Conservation (phyloP, 768 basidiomycete species). For the Dictyophora rubrovolvata region DNA sequence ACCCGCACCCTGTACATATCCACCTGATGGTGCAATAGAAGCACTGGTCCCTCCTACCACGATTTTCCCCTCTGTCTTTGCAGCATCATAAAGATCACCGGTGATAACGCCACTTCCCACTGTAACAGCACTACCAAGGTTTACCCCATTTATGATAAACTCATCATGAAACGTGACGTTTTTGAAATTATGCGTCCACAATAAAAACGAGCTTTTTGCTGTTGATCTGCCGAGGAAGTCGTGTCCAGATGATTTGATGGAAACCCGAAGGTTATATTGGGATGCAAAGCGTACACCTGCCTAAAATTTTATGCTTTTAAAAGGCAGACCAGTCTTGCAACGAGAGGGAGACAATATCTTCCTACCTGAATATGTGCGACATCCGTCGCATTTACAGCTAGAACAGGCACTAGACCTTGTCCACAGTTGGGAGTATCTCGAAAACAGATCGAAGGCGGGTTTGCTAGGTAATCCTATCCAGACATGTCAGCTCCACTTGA, state of each 20-base stretch:
- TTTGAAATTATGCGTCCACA: conserved; percentile 31
- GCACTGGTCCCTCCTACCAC: conserved; percentile 17
- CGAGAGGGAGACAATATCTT: no score
- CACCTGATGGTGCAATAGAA: conserved; percentile 22
- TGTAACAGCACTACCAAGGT: conserved; percentile 20
- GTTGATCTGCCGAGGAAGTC: conserved; percentile 36
- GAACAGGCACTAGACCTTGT: conserved; percentile 18
- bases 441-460: neutral
- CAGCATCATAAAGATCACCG: conserved; percentile 14
- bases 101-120: conserved; percentile 20
- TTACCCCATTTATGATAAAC: conserved; percentile 10
- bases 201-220: conserved; percentile 27
- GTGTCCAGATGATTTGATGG: conserved; percentile 25
- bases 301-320: conserved; percentile 10
- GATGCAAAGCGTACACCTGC: conserved; percentile 21
- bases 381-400: conserved; percentile 21
- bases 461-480: neutral
- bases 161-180: conserved; percentile 21
- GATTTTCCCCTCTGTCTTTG: conserved; percentile 16
- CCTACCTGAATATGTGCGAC: conserved; percentile 21
- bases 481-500: no score
- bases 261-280: conserved; percentile 22
- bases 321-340: neutral
- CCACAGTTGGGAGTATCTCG: neutral
- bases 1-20: conserved; percentile 23